phyloP scores from a whole-genome alignment of 371 early-diverging fungal genomes.

The Smittium culicis region DNA sequence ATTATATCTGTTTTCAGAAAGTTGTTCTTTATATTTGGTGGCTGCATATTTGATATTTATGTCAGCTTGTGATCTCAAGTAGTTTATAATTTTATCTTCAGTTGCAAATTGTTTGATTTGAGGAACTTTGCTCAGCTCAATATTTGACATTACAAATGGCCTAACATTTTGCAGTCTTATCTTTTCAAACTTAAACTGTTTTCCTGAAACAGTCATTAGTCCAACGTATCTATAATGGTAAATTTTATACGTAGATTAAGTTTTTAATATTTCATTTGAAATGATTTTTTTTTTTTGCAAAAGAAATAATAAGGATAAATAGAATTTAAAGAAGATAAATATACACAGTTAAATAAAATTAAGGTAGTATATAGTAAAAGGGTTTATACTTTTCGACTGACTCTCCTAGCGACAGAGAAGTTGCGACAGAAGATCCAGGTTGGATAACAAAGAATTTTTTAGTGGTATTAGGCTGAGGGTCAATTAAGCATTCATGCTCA shows the following conservation, averaged over 20 bases:
- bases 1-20: constrained; percentile 12
- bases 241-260: background rate
- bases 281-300: background rate
- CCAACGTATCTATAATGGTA: constrained; percentile 46
- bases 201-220: constrained; percentile 47
- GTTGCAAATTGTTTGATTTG: constrained; percentile 31
- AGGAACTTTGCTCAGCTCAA: constrained; percentile 40
- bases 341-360: no score
- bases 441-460: constrained; percentile 73
- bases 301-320: constrained; percentile 3
- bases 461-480: constrained; percentile 47
- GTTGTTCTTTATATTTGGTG: constrained; percentile 39
- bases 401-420: constrained; percentile 87
- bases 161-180: constrained; percentile 68
- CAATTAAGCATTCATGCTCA: constrained; percentile 92
- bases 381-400: constrained; percentile 64
- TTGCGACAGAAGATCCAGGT: constrained; percentile 95
- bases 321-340: no score
- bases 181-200: constrained; percentile 51
- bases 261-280: no score
- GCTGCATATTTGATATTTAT: constrained; percentile 51
- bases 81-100: constrained; percentile 32
- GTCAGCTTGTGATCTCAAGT: constrained; percentile 42
- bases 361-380: constrained; percentile 26
- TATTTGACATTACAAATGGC: constrained; percentile 69